Conservation (phyloP, 257 asterid genomes). For the Asclepias syriaca region DNA sequence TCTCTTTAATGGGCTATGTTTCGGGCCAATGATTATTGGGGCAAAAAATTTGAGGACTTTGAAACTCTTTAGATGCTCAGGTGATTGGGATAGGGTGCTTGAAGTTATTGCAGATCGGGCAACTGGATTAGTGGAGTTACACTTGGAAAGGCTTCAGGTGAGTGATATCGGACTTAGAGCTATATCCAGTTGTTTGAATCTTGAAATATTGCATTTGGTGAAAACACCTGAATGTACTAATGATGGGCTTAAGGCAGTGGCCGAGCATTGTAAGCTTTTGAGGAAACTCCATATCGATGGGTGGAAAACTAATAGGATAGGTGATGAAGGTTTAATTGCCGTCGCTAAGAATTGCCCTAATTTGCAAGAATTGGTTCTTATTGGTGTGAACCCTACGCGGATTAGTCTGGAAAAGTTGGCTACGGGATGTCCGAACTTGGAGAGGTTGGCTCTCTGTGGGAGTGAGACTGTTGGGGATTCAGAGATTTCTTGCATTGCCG, state of each 20-base stretch:
- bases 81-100: conserved; percentile 80
- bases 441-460: conserved; percentile 81
- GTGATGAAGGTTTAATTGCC: conserved; percentile 77
- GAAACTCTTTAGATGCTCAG: conserved; percentile 78
- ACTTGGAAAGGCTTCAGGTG: conserved; percentile 76
- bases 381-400: conserved; percentile 70
- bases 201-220: conserved; percentile 79
- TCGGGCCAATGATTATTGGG: conserved; percentile 64
- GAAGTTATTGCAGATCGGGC: conserved; percentile 43
- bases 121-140: conserved; percentile 52
- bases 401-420: conserved; percentile 60
- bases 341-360: conserved; percentile 62
- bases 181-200: conserved; percentile 44
- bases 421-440: conserved; percentile 57
- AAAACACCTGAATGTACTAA: conserved; percentile 79
- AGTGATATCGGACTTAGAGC: conserved; percentile 60
- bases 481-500: conserved; percentile 76
- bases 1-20: conserved; percentile 74
- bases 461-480: conserved; percentile 83
- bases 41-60: conserved; percentile 55
- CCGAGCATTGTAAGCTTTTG: conserved; percentile 61
- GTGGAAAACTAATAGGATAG: conserved; percentile 76
- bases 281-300: conserved; percentile 84
- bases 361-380: conserved; percentile 74
- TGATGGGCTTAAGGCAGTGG: conserved; percentile 51